Base-by-base conservation (phyloP, 2,329 filamentous ascomycete species). In the Sporothrix brunneoviolacea region DNA sequence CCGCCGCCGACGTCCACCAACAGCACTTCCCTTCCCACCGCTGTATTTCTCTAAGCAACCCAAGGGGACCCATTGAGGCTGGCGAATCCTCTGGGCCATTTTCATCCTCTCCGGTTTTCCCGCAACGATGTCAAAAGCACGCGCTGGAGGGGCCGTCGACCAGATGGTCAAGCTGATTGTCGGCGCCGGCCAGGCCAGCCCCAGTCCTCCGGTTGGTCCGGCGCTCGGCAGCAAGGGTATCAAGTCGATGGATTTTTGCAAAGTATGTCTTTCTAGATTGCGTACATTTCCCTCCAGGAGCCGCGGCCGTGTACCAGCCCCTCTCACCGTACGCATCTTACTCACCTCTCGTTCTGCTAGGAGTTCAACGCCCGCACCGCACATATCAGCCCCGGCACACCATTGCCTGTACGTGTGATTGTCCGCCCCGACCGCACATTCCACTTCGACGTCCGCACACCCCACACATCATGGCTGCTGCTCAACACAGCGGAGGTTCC, bases 171-270 rank as follows among this genome's bases (percentile, higher is more conserved):
- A 97, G 75, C 80, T 98, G 68, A 95, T 98, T 59, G 93, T 98
- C 55, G 93, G 91, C 62, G 93, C 93, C 51, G 93, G 93, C 22
- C 89, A 96, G 69, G 93, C 93, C 54, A 91, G 84, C 62, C 93
- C 93, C 27, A 94, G 90, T 70, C 93, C 93, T 30, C 93, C 93
- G 4, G 91, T 98, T 62, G 93, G 93, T 75, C 93, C 93, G 52
- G 93, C 93, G 48, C 79, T 98, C 58, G 93, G 93, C 72, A 91
- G 85, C 68, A 97, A 96, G 75, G 93, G 93, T 76, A 87, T 98
- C 56, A 98, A 98, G 76, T 94, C 88, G 52, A 98, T 98, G 85
- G 93, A 98, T 71, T 98, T 97, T 68, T 97, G 93, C 82, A 97
- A 97, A 79, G 91, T 95, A 12, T 6, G 27, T 37, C n/a, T n/a